Conservation (phyloP, 768 basidiomycete genomes). For the Holtermannia corniformis region DNA sequence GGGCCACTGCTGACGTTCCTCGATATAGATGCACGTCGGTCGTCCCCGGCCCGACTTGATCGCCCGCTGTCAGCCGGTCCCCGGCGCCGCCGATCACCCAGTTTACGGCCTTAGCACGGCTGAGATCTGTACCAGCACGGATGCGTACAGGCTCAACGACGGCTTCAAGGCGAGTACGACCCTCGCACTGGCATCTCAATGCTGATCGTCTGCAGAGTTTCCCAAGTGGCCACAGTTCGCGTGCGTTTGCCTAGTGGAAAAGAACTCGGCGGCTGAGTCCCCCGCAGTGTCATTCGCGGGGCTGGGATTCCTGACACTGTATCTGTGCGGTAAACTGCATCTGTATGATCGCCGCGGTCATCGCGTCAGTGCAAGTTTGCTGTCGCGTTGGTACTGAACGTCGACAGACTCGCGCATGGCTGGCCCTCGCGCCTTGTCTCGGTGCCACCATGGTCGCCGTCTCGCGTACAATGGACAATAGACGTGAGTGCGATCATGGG, state of each 20-base stretch:
- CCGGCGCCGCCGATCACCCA: constrained; percentile 56
- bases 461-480: constrained; percentile 82
- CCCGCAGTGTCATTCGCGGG: constrained; percentile 79
- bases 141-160: constrained; percentile 55
- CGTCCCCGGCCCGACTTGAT: constrained; percentile 39
- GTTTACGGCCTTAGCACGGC: constrained; percentile 62
- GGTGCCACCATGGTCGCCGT: constrained; percentile 52
- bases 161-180: constrained; percentile 56
- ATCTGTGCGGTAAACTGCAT: constrained; percentile 85
- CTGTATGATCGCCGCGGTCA: constrained; percentile 75
- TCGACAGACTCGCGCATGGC: constrained; percentile 53
- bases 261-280: background rate
- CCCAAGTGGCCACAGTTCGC: constrained; percentile 78
- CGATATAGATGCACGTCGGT: constrained; percentile 47
- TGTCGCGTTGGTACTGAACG: background rate
- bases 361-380: constrained; percentile 42
- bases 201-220: constrained; percentile 51
- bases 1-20: constrained; percentile 46
- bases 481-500: constrained; percentile 51
- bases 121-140: constrained; percentile 67
- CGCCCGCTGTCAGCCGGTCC: constrained; percentile 48
- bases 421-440: constrained; percentile 63
- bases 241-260: constrained; percentile 47
- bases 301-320: constrained; percentile 76
- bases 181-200: background rate